Percentiles rank a stretch among this genome's conserved stretches.
Conservation (phyloP, 2,329 filamentous ascomycete genomes). For the Monilinia laxa region DNA sequence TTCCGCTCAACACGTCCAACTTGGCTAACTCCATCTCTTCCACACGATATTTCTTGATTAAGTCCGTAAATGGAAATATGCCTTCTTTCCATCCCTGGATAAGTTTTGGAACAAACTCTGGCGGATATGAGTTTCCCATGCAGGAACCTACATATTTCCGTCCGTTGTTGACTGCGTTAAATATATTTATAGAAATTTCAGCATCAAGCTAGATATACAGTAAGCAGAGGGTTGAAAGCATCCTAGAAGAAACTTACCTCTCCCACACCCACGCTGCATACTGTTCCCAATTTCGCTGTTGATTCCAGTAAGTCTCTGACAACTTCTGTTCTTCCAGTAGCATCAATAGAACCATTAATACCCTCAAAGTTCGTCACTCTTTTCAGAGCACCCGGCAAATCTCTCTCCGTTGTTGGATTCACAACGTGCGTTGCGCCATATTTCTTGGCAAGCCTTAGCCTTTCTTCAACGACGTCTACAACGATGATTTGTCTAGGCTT, state of each 20-base stretch:
- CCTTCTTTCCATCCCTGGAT: conserved; percentile 28
- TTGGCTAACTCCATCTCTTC: conserved; percentile 30
- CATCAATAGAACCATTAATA: conserved; percentile 28
- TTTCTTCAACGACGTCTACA: conserved; percentile 46
- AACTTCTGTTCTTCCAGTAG: conserved; percentile 28
- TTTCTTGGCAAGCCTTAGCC: conserved; percentile 46
- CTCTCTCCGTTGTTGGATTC: conserved; percentile 26
- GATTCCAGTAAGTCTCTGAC: conserved; percentile 27
- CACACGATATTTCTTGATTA: conserved; percentile 28
- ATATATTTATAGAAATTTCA: conserved; percentile 26
- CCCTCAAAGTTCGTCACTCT: conserved; percentile 27
- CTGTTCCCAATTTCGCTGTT: conserved; percentile 28
- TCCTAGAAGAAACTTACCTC: conserved; percentile 19
- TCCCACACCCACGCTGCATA: conserved; percentile 32
- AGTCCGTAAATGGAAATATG: conserved; percentile 31
- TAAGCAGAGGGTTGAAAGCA: not conserved
- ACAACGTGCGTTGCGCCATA: conserved; percentile 44
- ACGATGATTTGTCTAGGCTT: conserved; percentile 44
- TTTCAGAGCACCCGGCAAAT: conserved; percentile 25
- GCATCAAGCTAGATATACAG: conserved; percentile 16
- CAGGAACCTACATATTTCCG: conserved; percentile 29
- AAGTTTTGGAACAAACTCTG: conserved; percentile 31
- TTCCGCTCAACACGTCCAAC: conserved; percentile 28
- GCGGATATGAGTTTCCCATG: conserved; percentile 33
- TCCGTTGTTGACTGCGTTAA: conserved; percentile 29